phyloP scores from a whole-genome alignment of 2,329 filamentous ascomycete genomes.

The Clarireedia homoeocarpa region DNA sequence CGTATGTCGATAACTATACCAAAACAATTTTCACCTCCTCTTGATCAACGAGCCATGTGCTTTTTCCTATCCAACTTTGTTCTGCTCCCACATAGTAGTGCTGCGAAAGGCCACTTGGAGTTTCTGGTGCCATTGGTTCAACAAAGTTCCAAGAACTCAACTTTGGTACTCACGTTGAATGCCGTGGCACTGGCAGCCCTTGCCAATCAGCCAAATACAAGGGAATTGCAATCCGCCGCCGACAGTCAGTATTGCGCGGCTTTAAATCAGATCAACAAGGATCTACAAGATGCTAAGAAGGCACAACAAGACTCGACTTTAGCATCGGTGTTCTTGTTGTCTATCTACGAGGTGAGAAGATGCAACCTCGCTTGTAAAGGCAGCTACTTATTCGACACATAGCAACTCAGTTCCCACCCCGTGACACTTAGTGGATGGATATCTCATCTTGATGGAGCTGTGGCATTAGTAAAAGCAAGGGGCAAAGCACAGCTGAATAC shows the following conservation, averaged over 20 bases:
- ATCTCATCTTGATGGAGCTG: constrained; percentile 51
- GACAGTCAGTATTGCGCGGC: constrained; percentile 46
- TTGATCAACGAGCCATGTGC: constrained; percentile 46
- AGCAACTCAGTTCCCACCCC: constrained; percentile 43
- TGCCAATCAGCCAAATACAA: constrained; percentile 39
- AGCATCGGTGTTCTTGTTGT: constrained; percentile 49
- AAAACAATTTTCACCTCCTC: constrained; percentile 35
- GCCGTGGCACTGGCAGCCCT: constrained; percentile 51
- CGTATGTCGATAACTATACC: constrained; percentile 18
- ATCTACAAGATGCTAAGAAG: constrained; percentile 41
- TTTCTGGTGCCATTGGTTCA: constrained; percentile 47
- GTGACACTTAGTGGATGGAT: constrained; percentile 49
- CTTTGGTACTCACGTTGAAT: constrained; percentile 40
- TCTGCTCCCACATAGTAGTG: constrained; percentile 42
- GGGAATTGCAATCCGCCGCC: constrained; percentile 32
- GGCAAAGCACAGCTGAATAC: constrained; percentile 44
- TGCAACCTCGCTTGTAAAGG: neutral
- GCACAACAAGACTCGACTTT: constrained; percentile 46
- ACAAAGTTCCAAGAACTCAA: constrained; percentile 33
- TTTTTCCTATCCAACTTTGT: constrained; percentile 54
- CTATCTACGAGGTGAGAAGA: constrained; percentile 45
- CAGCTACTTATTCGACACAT: neutral
- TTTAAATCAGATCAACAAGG: constrained; percentile 41
- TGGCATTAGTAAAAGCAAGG: constrained; percentile 48
- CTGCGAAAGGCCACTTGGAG: constrained; percentile 46